phyloP scores from a whole-genome alignment of 257 asterid genomes.

The Prunella vulgaris region DNA sequence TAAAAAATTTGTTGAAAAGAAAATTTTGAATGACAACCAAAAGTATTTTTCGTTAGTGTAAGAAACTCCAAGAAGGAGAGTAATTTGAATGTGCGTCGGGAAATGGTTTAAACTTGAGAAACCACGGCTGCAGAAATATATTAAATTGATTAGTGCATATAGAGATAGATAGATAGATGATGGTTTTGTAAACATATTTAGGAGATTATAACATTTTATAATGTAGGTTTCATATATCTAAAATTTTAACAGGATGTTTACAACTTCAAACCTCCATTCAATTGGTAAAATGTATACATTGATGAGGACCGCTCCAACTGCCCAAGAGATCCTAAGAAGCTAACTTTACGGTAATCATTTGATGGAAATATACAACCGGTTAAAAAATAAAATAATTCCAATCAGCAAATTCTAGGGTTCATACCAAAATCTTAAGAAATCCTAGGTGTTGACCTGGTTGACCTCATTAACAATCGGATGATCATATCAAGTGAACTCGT shows the following conservation, averaged over 20 bases:
- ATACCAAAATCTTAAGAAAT: background rate
- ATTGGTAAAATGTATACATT: background rate
- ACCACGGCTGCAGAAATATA: background rate
- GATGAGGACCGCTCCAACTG: background rate
- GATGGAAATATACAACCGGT: no score
- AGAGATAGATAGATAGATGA: background rate
- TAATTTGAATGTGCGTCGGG: background rate
- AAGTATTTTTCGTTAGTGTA: background rate
- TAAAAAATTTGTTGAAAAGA: background rate
- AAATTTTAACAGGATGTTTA: background rate
- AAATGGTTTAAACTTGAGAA: background rate
- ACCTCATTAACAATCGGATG: slow-evolving; percentile 12
- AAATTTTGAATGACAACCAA: background rate
- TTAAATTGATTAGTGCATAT: background rate
- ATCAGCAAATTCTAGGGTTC: background rate
- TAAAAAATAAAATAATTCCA: background rate
- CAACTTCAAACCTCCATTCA: slow-evolving; percentile 4
- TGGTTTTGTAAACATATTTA: background rate
- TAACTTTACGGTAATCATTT: background rate
- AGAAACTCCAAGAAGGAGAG: background rate
- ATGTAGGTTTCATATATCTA: background rate
- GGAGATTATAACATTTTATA: background rate
- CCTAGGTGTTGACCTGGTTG: slow-evolving; percentile 24
- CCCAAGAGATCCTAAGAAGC: background rate
- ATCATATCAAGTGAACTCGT: slow-evolving; percentile 1